Evolutionary conservation across 768 basidiomycete species (phyloP), one percentile per base, ranked within the genome.

Genomic region (Antrodiella citrinella): DNA sequence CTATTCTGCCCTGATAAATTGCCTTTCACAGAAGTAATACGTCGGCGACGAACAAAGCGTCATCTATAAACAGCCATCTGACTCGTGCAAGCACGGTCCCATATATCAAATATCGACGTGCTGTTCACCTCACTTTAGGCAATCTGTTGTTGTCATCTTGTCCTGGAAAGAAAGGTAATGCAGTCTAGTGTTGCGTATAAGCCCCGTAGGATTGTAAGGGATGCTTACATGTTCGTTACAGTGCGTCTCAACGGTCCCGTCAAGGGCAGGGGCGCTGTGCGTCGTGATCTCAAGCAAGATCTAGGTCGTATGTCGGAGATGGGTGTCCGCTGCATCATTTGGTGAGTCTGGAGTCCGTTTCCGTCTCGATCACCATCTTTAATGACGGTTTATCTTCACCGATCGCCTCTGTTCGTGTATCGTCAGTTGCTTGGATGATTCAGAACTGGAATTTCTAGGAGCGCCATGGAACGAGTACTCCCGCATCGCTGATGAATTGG

Each of bases 141-240:
- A 97, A 98, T 64, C 68, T 98, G 19, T 76, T 85, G 46, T 66
- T 97, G 25, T 91, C 88, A 4, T 92, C 89, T 4, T 97, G 95
- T 69, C 94, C 94, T 2, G 94, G 94, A 3, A 98, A 98, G 67
- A 92, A 96, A 75, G 84, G 86, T 84, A 24, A 9, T 65, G 51
- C 35, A n/a, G n/a, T 35, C 9, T 12, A 15, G 13, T 19, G 38
- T 42, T n/a, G 55, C 42, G 15, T 30, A 39, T 20, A 22, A 20
- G 22, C 20, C 7, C 26, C 21, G 19, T 39, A 4, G 46, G 20
- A 40, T 50, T 26, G 35, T 24, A n/a, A n/a, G n/a, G n/a, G n/a
- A n/a, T n/a, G 10, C 5, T 25, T 45, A 41, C 45, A 20, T 21
- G 9, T 49, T 12, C 20, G 22, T 4, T 40, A 23, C 13, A 88